Conservation (phyloP, 2,329 filamentous ascomycete genomes). For the Aschersonia sp. region DNA sequence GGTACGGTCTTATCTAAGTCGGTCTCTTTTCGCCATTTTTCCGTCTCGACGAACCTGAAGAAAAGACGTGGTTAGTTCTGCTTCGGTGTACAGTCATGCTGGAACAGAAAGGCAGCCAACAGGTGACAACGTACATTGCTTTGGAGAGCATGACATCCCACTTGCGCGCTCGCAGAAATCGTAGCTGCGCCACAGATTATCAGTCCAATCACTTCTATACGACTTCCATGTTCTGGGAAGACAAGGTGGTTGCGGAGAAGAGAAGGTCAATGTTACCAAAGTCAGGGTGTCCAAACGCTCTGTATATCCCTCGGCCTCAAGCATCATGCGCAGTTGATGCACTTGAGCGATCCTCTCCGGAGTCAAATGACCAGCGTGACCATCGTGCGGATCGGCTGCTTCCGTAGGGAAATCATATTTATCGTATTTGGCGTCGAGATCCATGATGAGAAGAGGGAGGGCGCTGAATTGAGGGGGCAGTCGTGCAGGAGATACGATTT, state of each 20-base stretch:
- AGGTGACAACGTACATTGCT: constrained; percentile 51
- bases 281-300: constrained; percentile 86
- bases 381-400: constrained; percentile 52
- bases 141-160: constrained; percentile 77
- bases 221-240: neutral
- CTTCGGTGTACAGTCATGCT: neutral
- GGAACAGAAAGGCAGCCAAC: constrained; percentile 15
- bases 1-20: constrained; percentile 69
- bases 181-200: constrained; percentile 37
- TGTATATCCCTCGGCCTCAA: constrained; percentile 72
- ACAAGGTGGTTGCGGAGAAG: neutral
- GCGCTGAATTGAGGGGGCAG: neutral
- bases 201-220: neutral
- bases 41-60: constrained; percentile 72
- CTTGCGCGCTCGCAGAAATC: constrained; percentile 88
- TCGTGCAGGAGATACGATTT: constrained; percentile 1
- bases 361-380: constrained; percentile 81
- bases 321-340: constrained; percentile 66
- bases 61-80: neutral
- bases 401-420: constrained; percentile 85
- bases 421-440: constrained; percentile 83
- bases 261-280: constrained; percentile 41
- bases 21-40: constrained; percentile 83
- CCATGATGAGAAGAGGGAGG: constrained; percentile 22
- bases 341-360: constrained; percentile 81